A percentile compares a stretch with the other conserved stretches of the same genome.
These are phyloP conservation scores for Rhizophlyctis rosea DNA, from an alignment of 192 early-diverging fungal genomes.

Conservation along the genomic window DNA sequence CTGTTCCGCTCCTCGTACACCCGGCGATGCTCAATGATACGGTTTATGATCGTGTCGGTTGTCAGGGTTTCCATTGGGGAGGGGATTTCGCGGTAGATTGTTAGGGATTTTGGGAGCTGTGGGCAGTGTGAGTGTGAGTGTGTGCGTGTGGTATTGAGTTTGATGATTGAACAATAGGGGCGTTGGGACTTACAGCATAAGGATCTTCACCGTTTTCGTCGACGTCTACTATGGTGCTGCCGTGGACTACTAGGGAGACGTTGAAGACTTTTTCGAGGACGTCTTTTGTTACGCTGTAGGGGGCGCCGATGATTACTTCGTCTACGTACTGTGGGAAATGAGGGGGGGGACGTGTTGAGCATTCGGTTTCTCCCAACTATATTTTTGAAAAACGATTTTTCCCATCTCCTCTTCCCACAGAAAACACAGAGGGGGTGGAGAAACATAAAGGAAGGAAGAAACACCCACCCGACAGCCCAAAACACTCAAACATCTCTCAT, in stretches of 20 bases:
- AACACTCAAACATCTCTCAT: conserved; percentile 92
- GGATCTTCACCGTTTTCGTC: conserved; percentile 80
- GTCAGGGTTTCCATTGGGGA: conserved; percentile 74
- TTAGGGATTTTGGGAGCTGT: conserved; percentile 73
- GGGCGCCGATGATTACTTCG: conserved; percentile 91
- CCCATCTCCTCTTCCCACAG: too few relatives aligned
- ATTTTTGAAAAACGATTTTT: background rate
- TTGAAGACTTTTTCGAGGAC: conserved; percentile 84
- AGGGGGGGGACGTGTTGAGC: too few relatives aligned
- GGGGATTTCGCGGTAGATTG: conserved; percentile 77
- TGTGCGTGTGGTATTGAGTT: too few relatives aligned
- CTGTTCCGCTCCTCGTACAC: conserved; percentile 49
- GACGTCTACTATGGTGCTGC: conserved; percentile 59
- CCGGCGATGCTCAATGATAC: conserved; percentile 84
- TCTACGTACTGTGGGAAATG: conserved; percentile 68
- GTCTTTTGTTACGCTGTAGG: conserved; percentile 81
- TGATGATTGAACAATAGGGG: conserved; percentile 1
- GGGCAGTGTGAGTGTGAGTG: conserved; percentile 3
- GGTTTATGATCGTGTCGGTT: conserved; percentile 80
- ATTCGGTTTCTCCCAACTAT: background rate
- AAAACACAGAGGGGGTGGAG: too few relatives aligned
- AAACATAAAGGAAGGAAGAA: background rate
- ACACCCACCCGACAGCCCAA: conserved; percentile 79
- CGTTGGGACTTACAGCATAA: conserved; percentile 54
- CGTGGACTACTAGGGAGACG: conserved; percentile 77